Conservation (phyloP, 2,329 filamentous ascomycete species). For the Bisporella sp. region DNA sequence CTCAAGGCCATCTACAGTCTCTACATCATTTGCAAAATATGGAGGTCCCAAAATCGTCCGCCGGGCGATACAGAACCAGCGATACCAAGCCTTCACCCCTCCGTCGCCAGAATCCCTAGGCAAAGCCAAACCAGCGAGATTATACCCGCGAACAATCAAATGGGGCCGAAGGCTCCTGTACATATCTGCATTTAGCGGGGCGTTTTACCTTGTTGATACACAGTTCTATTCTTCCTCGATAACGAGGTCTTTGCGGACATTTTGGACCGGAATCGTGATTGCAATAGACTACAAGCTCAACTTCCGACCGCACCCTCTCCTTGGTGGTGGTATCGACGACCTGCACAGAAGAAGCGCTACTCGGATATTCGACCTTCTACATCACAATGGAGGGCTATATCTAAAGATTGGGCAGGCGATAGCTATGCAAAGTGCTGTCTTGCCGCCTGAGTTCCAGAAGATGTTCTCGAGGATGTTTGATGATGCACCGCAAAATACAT, state of each 20-base stretch:
- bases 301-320: constrained; percentile 72
- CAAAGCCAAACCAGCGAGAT: constrained; percentile 60
- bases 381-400: constrained; percentile 86
- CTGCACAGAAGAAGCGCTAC: constrained; percentile 80
- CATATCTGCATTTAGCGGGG: constrained; percentile 50
- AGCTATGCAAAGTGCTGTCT: constrained; percentile 91
- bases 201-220: constrained; percentile 62
- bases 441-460: constrained; percentile 89
- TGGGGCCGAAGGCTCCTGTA: constrained; percentile 71
- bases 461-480: constrained; percentile 98
- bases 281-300: constrained; percentile 96
- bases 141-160: constrained; percentile 63
- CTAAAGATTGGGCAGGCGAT: constrained; percentile 98
- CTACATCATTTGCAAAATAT: background rate
- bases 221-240: constrained; percentile 74
- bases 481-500: constrained; percentile 88
- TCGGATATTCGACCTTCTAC: constrained; percentile 72
- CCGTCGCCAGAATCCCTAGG: constrained; percentile 76
- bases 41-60: constrained; percentile 5
- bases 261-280: constrained; percentile 69
- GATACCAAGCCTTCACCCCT: constrained; percentile 61
- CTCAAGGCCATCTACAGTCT: constrained; percentile 7
- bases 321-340: constrained; percentile 66
- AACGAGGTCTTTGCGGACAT: constrained; percentile 73
- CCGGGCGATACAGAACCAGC: constrained; percentile 28